Conservation (phyloP, 305 asterid species). For the Coffea humblotiana region DNA sequence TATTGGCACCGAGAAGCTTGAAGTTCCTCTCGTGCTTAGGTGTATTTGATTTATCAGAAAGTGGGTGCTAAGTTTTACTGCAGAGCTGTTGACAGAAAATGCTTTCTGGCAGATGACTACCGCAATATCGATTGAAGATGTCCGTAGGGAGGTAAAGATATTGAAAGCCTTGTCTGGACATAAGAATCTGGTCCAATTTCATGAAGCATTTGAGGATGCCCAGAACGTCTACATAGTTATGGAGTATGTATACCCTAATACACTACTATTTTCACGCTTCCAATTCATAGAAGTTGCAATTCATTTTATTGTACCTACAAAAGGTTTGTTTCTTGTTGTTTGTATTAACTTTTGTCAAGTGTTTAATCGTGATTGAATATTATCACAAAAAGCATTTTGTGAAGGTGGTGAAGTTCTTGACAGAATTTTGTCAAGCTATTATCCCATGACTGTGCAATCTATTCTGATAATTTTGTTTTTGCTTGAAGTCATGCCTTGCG, state of each 20-base stretch:
- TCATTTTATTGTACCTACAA: not conserved
- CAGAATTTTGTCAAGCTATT: conserved; percentile 85
- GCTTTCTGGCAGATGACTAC: conserved; percentile 81
- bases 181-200: conserved; percentile 65
- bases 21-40: not conserved
- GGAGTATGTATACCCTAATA: conserved; percentile 59
- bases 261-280: not conserved
- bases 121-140: conserved; percentile 89
- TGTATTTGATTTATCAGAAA: conserved; percentile 16
- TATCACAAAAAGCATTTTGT: conserved; percentile 20
- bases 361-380: not conserved
- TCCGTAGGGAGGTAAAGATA: conserved; percentile 94
- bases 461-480: conserved; percentile 5
- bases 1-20: not conserved
- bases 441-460: conserved; percentile 13
- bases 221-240: conserved; percentile 82
- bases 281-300: not conserved
- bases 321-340: not conserved
- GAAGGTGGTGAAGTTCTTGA: conserved; percentile 99
- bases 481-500: conserved; percentile 18
- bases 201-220: conserved; percentile 88
- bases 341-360: not conserved
- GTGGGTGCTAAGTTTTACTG: not conserved
- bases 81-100: conserved; percentile 19
- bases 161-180: conserved; percentile 88